These are phyloP conservation scores for Lepidopterella palustris DNA, from an alignment of 495 filamentous ascomycete genomes.

Conservation along the genomic window DNA sequence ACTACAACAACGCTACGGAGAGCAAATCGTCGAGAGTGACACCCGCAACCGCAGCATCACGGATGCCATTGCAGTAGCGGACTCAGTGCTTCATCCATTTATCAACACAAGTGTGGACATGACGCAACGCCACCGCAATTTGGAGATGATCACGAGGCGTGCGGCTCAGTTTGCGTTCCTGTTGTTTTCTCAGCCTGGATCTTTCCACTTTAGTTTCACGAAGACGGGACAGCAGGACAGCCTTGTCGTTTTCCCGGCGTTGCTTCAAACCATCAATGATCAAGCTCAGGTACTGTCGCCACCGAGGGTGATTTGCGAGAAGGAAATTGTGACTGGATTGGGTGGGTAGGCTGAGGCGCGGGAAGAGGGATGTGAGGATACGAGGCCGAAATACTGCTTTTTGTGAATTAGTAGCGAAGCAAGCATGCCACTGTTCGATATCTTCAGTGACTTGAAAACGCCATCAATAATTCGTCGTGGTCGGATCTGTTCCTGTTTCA, in stretches of 20 bases:
- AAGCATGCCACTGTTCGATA: too few species aligned
- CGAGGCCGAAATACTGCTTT: too few species aligned
- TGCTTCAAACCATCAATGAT: conserved; percentile 30
- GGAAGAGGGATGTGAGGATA: too few species aligned
- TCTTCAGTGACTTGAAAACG: too few species aligned
- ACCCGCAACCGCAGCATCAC: conserved; percentile 7
- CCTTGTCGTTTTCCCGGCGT: conserved; percentile 31
- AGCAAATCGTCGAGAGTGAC: conserved; percentile 6
- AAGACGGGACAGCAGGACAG: conserved; percentile 2
- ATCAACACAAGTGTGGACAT: conserved; percentile 8
- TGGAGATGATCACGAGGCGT: conserved; percentile 29
- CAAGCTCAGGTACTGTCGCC: conserved; percentile 7
- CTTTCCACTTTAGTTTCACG: conserved; percentile 28
- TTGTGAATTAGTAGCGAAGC: not conserved
- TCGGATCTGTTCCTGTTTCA: too few species aligned
- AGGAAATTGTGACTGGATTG: not conserved
- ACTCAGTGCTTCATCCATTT: conserved; percentile 25
- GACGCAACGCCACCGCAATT: conserved; percentile 23
- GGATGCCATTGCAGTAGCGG: conserved; percentile 9
- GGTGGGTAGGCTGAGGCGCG: too few species aligned
- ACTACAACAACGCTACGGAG: conserved; percentile 23
- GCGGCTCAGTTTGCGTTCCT: conserved; percentile 32
- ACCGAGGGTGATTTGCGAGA: conserved; percentile 5
- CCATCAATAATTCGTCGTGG: too few species aligned
- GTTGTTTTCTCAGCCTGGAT: conserved; percentile 35